Percentiles rank a stretch among this genome's conserved stretches.
Conservation (phyloP, 2,329 filamentous ascomycete genomes). For the Fusarium nurragi region DNA sequence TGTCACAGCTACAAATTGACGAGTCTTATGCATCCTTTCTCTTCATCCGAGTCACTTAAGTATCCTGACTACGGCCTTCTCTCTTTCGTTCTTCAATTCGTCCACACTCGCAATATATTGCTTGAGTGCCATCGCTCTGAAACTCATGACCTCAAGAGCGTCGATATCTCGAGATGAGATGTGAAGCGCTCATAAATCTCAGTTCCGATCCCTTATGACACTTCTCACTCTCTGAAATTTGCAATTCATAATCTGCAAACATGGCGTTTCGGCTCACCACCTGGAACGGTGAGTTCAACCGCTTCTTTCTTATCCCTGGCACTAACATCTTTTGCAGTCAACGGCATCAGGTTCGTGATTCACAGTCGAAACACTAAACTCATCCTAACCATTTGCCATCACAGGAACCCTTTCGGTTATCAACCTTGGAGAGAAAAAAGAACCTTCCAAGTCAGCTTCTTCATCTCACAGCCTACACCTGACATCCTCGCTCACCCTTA, state of each 20-base stretch:
- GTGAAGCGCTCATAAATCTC: neutral
- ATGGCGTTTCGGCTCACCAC: slow-evolving; percentile 86
- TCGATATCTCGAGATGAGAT: slow-evolving; percentile 13
- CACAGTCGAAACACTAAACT: neutral
- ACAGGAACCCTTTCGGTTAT: slow-evolving; percentile 83
- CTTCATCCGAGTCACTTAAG: too few species aligned
- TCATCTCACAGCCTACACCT: neutral
- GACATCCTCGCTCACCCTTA: neutral
- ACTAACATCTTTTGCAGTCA: slow-evolving; percentile 62
- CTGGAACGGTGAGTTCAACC: slow-evolving; percentile 75
- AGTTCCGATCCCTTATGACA: neutral
- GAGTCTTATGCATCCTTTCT: neutral
- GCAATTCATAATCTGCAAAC: slow-evolving; percentile 33
- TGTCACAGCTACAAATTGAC: neutral
- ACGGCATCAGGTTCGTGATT: slow-evolving; percentile 75
- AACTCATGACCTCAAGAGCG: slow-evolving; percentile 6
- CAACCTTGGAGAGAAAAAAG: slow-evolving; percentile 80
- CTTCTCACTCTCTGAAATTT: neutral
- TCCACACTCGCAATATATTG: neutral
- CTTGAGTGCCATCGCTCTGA: neutral
- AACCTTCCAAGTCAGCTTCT: slow-evolving; percentile 68
- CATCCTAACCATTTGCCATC: neutral
- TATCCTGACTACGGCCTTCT: too few species aligned
- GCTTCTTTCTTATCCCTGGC: neutral
- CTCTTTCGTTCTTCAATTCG: neutral